phyloP scores from a whole-genome alignment of 2,329 filamentous ascomycete species.

The Alternaria longipes region DNA sequence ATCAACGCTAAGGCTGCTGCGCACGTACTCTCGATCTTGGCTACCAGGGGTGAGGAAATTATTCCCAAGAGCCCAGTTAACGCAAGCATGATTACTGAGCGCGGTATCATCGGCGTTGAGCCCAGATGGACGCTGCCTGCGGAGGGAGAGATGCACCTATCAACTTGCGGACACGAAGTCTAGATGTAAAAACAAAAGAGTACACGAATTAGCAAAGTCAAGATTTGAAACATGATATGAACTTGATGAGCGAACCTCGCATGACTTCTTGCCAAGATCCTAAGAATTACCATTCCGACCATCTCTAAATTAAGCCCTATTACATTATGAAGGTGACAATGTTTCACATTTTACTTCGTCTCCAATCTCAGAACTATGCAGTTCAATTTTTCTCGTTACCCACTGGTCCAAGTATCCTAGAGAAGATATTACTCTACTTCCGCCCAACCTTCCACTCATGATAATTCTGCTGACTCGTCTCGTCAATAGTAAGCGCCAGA shows the following conservation, averaged over 20 bases:
- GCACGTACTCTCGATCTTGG: conserved; percentile 47
- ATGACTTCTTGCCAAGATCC: background rate
- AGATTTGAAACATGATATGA: background rate
- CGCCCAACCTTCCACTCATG: background rate
- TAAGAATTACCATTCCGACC: background rate
- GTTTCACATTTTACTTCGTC: background rate
- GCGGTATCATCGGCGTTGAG: conserved; percentile 41
- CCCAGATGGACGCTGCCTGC: conserved; percentile 42
- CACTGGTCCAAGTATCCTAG: background rate
- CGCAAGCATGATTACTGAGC: conserved; percentile 38
- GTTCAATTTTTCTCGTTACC: background rate
- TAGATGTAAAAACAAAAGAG: conserved; percentile 10
- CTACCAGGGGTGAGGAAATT: conserved; percentile 41
- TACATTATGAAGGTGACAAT: background rate
- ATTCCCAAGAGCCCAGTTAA: conserved; percentile 49
- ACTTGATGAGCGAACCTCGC: background rate
- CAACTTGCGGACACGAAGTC: conserved; percentile 45
- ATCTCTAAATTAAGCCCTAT: background rate
- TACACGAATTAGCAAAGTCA: background rate
- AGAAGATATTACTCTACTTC: background rate
- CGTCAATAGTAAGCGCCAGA: background rate
- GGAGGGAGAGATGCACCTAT: conserved; percentile 42
- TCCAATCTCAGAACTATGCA: background rate
- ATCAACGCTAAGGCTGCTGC: conserved; percentile 52
- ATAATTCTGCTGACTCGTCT: conserved; percentile 1